Conservation (phyloP, 805 yeast genomes). For the Komagataella phaffii region DNA sequence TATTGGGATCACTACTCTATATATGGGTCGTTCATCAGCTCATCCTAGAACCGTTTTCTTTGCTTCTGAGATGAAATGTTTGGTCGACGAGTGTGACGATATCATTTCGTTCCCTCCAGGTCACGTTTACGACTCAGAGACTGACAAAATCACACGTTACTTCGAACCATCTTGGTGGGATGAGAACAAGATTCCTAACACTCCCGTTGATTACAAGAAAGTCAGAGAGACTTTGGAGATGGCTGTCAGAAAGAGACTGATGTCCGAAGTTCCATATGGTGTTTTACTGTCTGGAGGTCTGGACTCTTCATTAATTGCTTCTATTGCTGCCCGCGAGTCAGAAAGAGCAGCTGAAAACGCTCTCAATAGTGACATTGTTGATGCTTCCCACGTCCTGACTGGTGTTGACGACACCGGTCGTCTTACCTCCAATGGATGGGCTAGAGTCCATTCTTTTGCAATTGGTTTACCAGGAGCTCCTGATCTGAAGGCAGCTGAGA, state of each 20-base stretch:
- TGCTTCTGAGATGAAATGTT: constrained; percentile 90
- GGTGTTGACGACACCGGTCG: constrained; percentile 90
- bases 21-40: constrained; percentile 75
- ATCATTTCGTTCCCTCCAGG: constrained; percentile 97
- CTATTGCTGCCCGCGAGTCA: constrained; percentile 96
- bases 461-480: constrained; percentile 97
- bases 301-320: constrained; percentile 91
- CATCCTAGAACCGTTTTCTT: constrained; percentile 72
- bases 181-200: constrained; percentile 57
- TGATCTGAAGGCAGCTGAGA: constrained; percentile 89
- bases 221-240: constrained; percentile 77
- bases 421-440: constrained; percentile 63
- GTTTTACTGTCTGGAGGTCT: constrained; percentile 95
- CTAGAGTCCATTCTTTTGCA: constrained; percentile 88
- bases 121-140: constrained; percentile 84
- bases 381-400: constrained; percentile 60
- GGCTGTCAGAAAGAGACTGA: constrained; percentile 96
- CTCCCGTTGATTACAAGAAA: constrained; percentile 56
- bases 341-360: constrained; percentile 50
- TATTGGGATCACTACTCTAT: constrained; percentile 90
- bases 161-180: constrained; percentile 95
- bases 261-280: constrained; percentile 99
- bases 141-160: constrained; percentile 79
- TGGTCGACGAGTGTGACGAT: constrained; percentile 87
- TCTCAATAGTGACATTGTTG: constrained; percentile 31